phyloP scores from a whole-genome alignment of 495 filamentous ascomycete genomes.

The Hypoxylon rickii region DNA sequence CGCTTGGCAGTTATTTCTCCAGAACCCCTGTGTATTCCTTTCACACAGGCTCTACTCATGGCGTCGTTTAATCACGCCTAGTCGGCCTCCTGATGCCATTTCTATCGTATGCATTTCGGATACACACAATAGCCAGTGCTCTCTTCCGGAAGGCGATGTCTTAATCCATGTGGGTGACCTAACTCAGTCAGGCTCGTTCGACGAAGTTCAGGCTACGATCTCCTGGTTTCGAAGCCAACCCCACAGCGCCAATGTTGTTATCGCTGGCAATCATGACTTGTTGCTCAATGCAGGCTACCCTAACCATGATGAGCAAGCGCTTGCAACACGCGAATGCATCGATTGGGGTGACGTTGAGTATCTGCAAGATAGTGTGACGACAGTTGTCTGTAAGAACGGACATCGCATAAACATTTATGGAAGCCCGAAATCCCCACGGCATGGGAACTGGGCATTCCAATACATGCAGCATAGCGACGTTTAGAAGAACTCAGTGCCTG shows the following conservation, averaged over 20 bases:
- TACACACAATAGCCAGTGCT: conserved; percentile 69
- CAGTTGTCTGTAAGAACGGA: conserved; percentile 38
- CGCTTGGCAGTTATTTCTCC: conserved; percentile 7
- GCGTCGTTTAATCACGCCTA: conserved; percentile 43
- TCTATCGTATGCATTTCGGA: conserved; percentile 80
- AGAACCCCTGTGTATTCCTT: conserved; percentile 7
- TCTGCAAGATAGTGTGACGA: conserved; percentile 43
- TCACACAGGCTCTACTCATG: conserved; percentile 4
- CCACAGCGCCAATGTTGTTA: conserved; percentile 71
- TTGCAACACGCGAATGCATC: conserved; percentile 14
- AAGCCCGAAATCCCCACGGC: conserved; percentile 40
- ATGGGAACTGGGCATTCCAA: conserved; percentile 42
- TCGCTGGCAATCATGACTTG: conserved; percentile 65
- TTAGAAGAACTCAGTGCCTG: conserved; percentile 51
- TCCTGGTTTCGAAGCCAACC: conserved; percentile 71
- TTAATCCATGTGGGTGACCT: conserved; percentile 89
- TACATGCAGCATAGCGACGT: conserved; percentile 27
- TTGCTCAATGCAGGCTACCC: conserved; percentile 28
- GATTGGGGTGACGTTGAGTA: conserved; percentile 56
- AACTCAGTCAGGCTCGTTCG: conserved; percentile 72
- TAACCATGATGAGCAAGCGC: conserved; percentile 20
- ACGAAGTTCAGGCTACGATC: conserved; percentile 68
- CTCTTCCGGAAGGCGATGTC: conserved; percentile 80
- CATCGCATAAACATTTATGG: conserved; percentile 45
- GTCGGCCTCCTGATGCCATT: conserved; percentile 69